Conservation (phyloP, 179 eudicot genomes). For the Nepenthes alata region DNA sequence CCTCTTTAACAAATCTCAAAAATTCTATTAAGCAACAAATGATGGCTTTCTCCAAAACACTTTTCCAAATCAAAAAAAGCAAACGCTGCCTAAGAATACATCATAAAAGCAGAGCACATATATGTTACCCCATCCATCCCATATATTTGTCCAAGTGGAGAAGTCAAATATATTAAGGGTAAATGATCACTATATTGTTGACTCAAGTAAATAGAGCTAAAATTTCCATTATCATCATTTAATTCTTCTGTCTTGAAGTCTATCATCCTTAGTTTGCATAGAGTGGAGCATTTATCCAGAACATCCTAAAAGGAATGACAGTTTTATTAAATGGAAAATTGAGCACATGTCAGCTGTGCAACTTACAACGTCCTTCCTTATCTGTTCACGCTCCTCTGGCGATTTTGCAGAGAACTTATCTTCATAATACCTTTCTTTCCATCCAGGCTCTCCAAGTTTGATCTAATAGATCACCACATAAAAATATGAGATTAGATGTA, state of each 20-base stretch:
- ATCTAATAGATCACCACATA: slow-evolving; percentile 32
- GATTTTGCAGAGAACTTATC: slow-evolving; percentile 67
- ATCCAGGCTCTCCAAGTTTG: slow-evolving; percentile 81
- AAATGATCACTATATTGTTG: too few species aligned
- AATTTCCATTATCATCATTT: too few species aligned
- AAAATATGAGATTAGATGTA: not conserved
- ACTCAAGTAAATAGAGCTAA: too few species aligned
- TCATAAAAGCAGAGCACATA: too few species aligned
- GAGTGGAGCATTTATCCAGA: too few species aligned
- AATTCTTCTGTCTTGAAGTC: too few species aligned
- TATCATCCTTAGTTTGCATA: too few species aligned
- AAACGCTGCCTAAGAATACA: not conserved
- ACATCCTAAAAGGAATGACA: not conserved
- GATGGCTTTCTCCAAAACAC: too few species aligned
- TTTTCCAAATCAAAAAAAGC: not conserved
- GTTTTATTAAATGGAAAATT: not conserved
- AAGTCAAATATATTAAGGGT: too few species aligned
- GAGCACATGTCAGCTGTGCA: slow-evolving; percentile 1
- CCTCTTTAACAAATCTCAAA: not conserved
- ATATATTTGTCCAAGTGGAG: too few species aligned
- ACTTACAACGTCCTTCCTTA: slow-evolving; percentile 83
- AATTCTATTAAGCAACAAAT: too few species aligned
- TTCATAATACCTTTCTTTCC: slow-evolving; percentile 95
- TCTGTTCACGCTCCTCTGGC: slow-evolving; percentile 58
- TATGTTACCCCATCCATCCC: too few species aligned